Conservation (phyloP, 805 yeast species). For the Metschnikowia similis region DNA sequence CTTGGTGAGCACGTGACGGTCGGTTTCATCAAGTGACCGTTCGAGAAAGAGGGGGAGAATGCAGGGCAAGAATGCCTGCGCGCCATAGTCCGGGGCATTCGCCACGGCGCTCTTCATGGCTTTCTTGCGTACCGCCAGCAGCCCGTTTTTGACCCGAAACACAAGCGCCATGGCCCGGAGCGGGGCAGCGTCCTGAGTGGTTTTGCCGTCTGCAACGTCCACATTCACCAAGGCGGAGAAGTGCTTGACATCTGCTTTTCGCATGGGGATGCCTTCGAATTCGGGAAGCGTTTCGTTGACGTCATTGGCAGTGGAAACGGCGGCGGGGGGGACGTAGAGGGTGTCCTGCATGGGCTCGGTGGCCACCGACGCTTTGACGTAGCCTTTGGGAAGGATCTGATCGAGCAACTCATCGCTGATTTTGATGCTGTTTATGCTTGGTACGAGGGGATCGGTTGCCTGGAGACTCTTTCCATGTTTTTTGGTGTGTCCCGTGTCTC, state of each 20-base stretch:
- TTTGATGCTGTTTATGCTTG: neutral
- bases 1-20: slow-evolving; percentile 77
- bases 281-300: slow-evolving; percentile 14
- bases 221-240: slow-evolving; percentile 53
- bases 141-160: slow-evolving; percentile 73
- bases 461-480: neutral
- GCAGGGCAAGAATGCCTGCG: slow-evolving; percentile 61
- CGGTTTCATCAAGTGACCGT: slow-evolving; percentile 69
- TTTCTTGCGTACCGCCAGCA: slow-evolving; percentile 59
- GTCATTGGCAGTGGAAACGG: slow-evolving; percentile 25
- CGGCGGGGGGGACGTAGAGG: slow-evolving; percentile 48
- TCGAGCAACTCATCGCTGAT: slow-evolving; percentile 42
- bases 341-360: slow-evolving; percentile 26
- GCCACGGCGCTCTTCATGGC: slow-evolving; percentile 67
- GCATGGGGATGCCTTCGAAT: slow-evolving; percentile 23
- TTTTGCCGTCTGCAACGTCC: slow-evolving; percentile 15
- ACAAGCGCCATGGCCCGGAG: slow-evolving; percentile 58
- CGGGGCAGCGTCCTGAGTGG: slow-evolving; percentile 49
- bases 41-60: slow-evolving; percentile 77
- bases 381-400: slow-evolving; percentile 51
- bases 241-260: slow-evolving; percentile 64
- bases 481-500: neutral
- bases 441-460: too few species aligned
- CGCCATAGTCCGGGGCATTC: slow-evolving; percentile 61
- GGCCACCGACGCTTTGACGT: slow-evolving; percentile 33